Evolutionary conservation across 2,329 filamentous ascomycete genomes (phyloP), one percentile per base, ranked within the genome.

Genomic region (Rutstroemia sp.): DNA sequence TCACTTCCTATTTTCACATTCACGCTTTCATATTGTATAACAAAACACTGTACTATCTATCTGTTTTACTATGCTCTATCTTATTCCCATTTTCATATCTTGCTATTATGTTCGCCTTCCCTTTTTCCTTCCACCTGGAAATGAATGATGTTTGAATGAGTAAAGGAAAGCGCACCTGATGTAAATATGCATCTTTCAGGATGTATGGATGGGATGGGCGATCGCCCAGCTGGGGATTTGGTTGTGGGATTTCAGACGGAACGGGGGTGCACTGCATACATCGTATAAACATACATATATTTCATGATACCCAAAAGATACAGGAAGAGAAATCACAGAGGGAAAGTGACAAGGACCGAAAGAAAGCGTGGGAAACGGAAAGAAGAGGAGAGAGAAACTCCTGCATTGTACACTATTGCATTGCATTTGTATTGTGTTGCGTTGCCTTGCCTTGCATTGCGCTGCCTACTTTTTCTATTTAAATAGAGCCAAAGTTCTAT

Each of bases 71-170:
- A 17, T 47, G 39, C 36, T 21, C 19, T n/a, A 52, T 47, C 25
- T 44, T 12, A 23, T 36, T 48, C 10, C 40, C 9, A 25, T 38
- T 48, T 25, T 12, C 17, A 25, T 14, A 25, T 53, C 34, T 34
- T 17, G 9, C 4, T 48, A 12, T 53, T 17, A 25, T n/a, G 30
- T 14, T 23, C 10, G 7, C 16, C 14, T 48, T 48, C 21, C 9
- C 19, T 14, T 21, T 34, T 4, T 12, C 17, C 12, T 34, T 34
- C 30, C 30, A 34, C 34, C 36, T 48, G 42, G 30, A 39, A 12
- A 54, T 39, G 51, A 54, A 21, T 54, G 42, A 54, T 39, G 27
- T 25, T 48, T 34, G 30, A 38, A 54, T 48, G 51, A 39, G 10
- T n/a, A 48, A 48, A 48, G 12, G 30, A 34, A 34, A 34, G 30